Percentiles rank a stretch among this genome's conserved stretches.
These are phyloP conservation scores for Arbutus unedo DNA, from an alignment of 148 eudicot species.

Conservation along the genomic window DNA sequence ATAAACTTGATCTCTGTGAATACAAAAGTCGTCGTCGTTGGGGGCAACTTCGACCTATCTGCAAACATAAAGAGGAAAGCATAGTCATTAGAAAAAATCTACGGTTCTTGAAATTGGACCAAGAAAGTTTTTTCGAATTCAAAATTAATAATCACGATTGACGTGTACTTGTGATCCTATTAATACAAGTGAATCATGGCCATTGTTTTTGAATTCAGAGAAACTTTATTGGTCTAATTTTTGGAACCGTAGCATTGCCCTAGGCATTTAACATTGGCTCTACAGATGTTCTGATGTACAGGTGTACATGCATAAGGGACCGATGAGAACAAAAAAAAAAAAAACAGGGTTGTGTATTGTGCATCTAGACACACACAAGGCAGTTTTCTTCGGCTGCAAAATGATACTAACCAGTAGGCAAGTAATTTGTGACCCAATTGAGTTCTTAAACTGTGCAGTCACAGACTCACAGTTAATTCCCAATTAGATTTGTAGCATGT, in stretches of 20 bases:
- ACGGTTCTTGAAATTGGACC: too few species aligned
- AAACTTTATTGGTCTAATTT: too few species aligned
- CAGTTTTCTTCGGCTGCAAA: neutral
- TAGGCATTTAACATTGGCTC: too few species aligned
- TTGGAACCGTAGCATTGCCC: too few species aligned
- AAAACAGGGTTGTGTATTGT: neutral
- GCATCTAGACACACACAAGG: neutral
- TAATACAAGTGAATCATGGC: too few species aligned
- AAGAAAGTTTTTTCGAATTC: too few species aligned
- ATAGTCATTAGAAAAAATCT: neutral
- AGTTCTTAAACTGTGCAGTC: neutral
- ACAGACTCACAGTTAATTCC: neutral
- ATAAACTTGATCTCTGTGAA: neutral
- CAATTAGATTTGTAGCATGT: neutral
- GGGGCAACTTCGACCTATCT: neutral
- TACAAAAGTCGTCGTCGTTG: neutral
- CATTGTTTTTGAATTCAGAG: too few species aligned
- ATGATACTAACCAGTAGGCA: neutral
- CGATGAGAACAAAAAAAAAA: neutral
- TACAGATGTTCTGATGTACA: neutral
- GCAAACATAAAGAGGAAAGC: neutral
- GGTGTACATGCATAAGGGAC: neutral
- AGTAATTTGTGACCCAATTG: neutral
- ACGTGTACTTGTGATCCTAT: too few species aligned
- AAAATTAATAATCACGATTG: too few species aligned